Percentiles rank a stretch among this genome's conserved stretches.
phyloP scores from a whole-genome alignment of 352 stramenopile genomes.

The Pythium dissotocum region DNA sequence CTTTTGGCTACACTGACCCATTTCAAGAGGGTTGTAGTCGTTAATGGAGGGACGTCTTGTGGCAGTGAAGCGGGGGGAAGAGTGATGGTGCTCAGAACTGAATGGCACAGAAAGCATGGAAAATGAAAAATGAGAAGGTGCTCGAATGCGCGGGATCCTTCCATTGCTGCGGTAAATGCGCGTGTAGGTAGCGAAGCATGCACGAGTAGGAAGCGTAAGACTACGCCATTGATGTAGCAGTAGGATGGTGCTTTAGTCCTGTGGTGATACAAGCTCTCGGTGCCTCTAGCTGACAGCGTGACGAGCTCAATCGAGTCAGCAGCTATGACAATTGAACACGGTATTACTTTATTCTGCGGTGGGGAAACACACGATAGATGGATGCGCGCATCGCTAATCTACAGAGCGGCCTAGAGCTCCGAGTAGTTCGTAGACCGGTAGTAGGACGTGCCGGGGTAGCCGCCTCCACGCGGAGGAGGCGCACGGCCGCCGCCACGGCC shows the following conservation, averaged over 20 bases:
- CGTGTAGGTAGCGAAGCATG: neutral
- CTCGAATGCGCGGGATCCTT: no score
- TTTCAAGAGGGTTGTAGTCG: neutral
- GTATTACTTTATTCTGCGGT: neutral
- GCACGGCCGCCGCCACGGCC: constrained; percentile 10
- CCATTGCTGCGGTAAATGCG: no score
- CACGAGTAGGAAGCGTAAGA: neutral
- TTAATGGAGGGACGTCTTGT: neutral
- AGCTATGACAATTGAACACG: neutral
- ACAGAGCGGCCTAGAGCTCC: constrained; percentile 9
- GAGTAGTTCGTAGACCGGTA: constrained; percentile 19
- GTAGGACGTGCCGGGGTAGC: constrained; percentile 19
- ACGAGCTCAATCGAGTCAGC: neutral
- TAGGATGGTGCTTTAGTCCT: no score
- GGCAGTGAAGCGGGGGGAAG: no score
- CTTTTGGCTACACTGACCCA: neutral
- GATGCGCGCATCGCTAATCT: neutral
- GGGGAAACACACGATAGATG: neutral
- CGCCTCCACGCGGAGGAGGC: constrained; percentile 6
- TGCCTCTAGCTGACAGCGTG: no score
- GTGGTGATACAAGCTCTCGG: no score
- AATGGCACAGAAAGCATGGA: neutral
- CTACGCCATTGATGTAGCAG: no score
- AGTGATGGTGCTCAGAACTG: neutral
- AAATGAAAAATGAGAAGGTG: neutral